Evolutionary conservation across 441 rosid genomes (phyloP).

Genomic region (Eruca vesicaria): DNA sequence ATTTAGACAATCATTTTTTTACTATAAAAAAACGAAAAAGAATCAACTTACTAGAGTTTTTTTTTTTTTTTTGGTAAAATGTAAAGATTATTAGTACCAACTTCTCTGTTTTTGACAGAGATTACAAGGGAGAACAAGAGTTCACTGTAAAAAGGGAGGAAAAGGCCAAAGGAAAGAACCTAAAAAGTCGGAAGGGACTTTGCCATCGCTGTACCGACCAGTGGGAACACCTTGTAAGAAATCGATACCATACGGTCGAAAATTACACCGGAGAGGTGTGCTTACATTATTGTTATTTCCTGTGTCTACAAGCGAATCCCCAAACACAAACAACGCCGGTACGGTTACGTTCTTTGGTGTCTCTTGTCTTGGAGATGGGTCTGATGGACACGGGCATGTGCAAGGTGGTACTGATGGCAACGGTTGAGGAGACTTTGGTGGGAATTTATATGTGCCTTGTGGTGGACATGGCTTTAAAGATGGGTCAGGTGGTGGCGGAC

Average conservation of each 20-base stretch:
- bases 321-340: neutral
- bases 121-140: no score
- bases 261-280: slow-evolving; percentile 7
- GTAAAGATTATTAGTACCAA: no score
- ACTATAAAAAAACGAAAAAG: neutral
- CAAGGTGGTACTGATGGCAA: neutral
- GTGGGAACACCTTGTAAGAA: slow-evolving; percentile 3
- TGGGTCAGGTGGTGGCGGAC: neutral
- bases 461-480: neutral
- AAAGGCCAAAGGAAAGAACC: neutral
- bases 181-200: neutral
- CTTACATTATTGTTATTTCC: neutral
- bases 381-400: neutral
- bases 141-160: neutral
- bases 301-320: slow-evolving; percentile 3
- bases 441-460: neutral
- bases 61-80: no score
- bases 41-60: neutral
- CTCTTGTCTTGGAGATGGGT: neutral
- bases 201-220: neutral
- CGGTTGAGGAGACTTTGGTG: neutral
- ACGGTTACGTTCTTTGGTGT: neutral
- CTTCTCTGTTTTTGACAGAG: no score
- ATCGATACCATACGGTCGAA: neutral
- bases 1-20: neutral